A percentile compares a stretch with the other conserved stretches of the same genome.
Conservation (phyloP, 1,284 basidiomycete genomes). For the Ustilago xerochloae region DNA sequence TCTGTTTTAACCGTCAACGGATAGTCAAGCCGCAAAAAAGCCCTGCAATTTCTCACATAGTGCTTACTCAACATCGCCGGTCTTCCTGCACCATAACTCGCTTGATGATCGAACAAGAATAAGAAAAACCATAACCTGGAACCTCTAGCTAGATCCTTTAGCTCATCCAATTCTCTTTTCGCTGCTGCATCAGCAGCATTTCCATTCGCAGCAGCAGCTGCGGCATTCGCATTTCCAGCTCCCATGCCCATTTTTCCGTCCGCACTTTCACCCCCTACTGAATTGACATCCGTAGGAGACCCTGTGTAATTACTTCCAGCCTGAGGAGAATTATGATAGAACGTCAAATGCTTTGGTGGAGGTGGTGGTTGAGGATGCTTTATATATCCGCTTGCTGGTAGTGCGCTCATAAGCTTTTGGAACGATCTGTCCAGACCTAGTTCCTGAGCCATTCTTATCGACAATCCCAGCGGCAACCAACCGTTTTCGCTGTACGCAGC, state of each 20-base stretch:
- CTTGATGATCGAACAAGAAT: slow-evolving; percentile 84
- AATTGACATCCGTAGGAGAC: slow-evolving; percentile 35
- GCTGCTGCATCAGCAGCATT: slow-evolving; percentile 16
- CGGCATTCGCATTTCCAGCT: slow-evolving; percentile 27
- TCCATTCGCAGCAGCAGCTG: slow-evolving; percentile 15
- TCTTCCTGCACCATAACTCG: slow-evolving; percentile 90
- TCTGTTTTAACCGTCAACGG: slow-evolving; percentile 87
- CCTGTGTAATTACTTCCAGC: slow-evolving; percentile 75
- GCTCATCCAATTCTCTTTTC: slow-evolving; percentile 34
- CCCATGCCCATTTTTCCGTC: slow-evolving; percentile 20
- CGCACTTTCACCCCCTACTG: slow-evolving; percentile 19
- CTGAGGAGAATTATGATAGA: slow-evolving; percentile 70
- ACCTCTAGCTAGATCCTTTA: slow-evolving; percentile 38
- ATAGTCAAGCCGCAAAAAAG: slow-evolving; percentile 81
- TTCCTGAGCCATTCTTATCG: slow-evolving; percentile 92
- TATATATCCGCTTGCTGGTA: slow-evolving; percentile 26
- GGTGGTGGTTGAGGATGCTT: slow-evolving; percentile 24
- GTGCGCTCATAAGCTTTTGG: slow-evolving; percentile 77
- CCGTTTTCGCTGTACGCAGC: slow-evolving; percentile 93
- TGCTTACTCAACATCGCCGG: slow-evolving; percentile 84
- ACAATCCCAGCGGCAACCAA: slow-evolving; percentile 90
- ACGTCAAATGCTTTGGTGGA: slow-evolving; percentile 35
- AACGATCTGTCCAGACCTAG: slow-evolving; percentile 88
- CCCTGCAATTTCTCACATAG: slow-evolving; percentile 84
- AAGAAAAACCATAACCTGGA: slow-evolving; percentile 92